phyloP scores from a whole-genome alignment of 2,329 filamentous ascomycete species.

The Ploettnerulaceae sp. region DNA sequence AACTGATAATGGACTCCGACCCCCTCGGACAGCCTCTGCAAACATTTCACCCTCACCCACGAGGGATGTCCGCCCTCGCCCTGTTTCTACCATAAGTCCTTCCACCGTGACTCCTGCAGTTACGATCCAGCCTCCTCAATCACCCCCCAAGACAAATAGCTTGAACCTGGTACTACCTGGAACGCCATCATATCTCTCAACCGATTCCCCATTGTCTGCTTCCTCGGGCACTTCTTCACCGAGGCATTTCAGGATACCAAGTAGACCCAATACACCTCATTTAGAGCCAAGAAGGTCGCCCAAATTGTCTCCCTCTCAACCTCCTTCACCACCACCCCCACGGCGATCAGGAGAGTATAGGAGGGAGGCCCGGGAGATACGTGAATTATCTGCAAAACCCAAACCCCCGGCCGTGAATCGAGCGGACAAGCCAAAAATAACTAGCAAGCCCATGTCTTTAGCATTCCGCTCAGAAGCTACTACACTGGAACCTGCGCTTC shows the following conservation, averaged over 20 bases:
- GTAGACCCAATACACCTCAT: constrained; percentile 49
- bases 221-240: constrained; percentile 36
- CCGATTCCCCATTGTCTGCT: constrained; percentile 34
- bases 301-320: constrained; percentile 43
- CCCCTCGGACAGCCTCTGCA: constrained; percentile 22
- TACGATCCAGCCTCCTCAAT: constrained; percentile 64
- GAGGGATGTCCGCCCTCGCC: constrained; percentile 18
- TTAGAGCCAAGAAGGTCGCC: constrained; percentile 47
- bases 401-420: constrained; percentile 74
- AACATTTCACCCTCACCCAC: constrained; percentile 30
- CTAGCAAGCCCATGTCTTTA: constrained; percentile 29
- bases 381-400: constrained; percentile 29
- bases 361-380: constrained; percentile 36
- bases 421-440: constrained; percentile 69
- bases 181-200: constrained; percentile 26
- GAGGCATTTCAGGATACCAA: constrained; percentile 50
- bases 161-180: constrained; percentile 25
- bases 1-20: constrained; percentile 23
- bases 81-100: constrained; percentile 13
- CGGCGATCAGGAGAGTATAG: constrained; percentile 56
- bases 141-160: constrained; percentile 50
- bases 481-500: constrained; percentile 22
- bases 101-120: constrained; percentile 49
- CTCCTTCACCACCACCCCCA: constrained; percentile 60
- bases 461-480: constrained; percentile 33